Percentiles rank a stretch among this genome's conserved stretches.
These are phyloP conservation scores for Malassezia brasiliensis DNA, from an alignment of 1,284 basidiomycete species.

Conservation along the genomic window DNA sequence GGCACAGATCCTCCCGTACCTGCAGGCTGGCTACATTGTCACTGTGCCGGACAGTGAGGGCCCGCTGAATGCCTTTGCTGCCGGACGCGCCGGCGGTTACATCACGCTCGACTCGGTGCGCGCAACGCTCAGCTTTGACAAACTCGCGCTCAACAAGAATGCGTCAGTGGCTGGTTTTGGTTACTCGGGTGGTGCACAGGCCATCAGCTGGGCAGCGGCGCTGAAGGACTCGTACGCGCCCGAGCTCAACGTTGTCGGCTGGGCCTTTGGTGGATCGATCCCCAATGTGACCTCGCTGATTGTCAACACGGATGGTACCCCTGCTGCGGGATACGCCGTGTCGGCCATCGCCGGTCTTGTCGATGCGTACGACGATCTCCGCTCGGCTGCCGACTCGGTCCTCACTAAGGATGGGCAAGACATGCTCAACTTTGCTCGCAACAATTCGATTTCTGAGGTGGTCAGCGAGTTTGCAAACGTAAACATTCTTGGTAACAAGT, in stretches of 20 bases:
- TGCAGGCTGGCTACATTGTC: constrained; percentile 29
- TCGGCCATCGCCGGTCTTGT: constrained; percentile 27
- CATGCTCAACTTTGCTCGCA: background rate
- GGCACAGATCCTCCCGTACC: constrained; percentile 19
- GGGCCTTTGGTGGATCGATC: background rate
- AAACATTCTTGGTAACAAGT: background rate
- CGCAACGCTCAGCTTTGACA: constrained; percentile 23
- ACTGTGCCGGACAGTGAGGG: constrained; percentile 34
- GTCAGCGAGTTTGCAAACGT: background rate
- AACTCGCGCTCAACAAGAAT: constrained; percentile 20
- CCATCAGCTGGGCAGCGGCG: constrained; percentile 32
- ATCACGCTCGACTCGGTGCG: constrained; percentile 30
- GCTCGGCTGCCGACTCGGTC: background rate
- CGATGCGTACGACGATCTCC: constrained; percentile 9
- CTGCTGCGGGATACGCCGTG: constrained; percentile 28
- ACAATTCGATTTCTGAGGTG: background rate
- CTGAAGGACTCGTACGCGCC: constrained; percentile 24
- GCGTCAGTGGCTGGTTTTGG: constrained; percentile 28
- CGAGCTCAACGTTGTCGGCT: constrained; percentile 18
- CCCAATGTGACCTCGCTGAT: background rate
- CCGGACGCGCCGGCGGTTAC: constrained; percentile 26
- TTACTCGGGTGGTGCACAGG: constrained; percentile 37
- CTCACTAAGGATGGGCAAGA: background rate
- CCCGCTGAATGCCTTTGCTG: constrained; percentile 29
- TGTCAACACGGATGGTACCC: background rate